Evolutionary conservation across 1,139 yeast genomes (phyloP).

Genomic region (Hyphopichia fennica): DNA sequence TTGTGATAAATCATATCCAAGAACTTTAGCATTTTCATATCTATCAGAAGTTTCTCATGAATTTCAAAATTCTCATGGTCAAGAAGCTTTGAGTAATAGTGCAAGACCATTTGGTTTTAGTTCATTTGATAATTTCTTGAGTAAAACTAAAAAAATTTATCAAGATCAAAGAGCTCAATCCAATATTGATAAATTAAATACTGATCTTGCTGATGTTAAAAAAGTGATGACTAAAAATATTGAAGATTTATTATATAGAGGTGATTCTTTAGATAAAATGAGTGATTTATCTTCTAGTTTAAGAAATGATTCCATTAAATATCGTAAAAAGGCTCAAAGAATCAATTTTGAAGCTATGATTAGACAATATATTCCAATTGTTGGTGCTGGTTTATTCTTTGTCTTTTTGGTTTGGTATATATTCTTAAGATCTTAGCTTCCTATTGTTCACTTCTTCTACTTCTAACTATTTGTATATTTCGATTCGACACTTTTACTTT

Average conservation of each 20-base stretch:
- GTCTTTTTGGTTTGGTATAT: constrained; percentile 85
- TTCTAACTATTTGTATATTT: neutral
- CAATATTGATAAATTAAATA: constrained; percentile 80
- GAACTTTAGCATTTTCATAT: constrained; percentile 87
- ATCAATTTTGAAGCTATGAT: constrained; percentile 88
- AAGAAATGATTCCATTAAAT: constrained; percentile 81
- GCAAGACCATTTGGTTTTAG: constrained; percentile 90
- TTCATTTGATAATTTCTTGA: constrained; percentile 78
- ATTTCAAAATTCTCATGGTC: constrained; percentile 76
- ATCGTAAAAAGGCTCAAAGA: constrained; percentile 84
- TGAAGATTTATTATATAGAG: constrained; percentile 90
- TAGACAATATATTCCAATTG: constrained; percentile 86
- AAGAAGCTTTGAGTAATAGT: constrained; percentile 59
- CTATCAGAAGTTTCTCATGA: constrained; percentile 80
- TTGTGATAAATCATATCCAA: constrained; percentile 76
- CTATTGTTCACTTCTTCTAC: neutral
- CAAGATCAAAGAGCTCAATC: constrained; percentile 90
- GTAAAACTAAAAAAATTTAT: constrained; percentile 83
- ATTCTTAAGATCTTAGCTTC: constrained; percentile 39
- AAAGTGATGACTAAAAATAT: constrained; percentile 95
- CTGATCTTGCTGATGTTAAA: constrained; percentile 89
- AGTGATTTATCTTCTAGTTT: constrained; percentile 81
- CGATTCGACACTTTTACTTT: constrained; percentile 3
- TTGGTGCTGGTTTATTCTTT: constrained; percentile 67
- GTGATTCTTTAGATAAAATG: constrained; percentile 91